These are phyloP conservation scores for Asclepias syriaca DNA, from an alignment of 257 asterid species.

Conservation along the genomic window DNA sequence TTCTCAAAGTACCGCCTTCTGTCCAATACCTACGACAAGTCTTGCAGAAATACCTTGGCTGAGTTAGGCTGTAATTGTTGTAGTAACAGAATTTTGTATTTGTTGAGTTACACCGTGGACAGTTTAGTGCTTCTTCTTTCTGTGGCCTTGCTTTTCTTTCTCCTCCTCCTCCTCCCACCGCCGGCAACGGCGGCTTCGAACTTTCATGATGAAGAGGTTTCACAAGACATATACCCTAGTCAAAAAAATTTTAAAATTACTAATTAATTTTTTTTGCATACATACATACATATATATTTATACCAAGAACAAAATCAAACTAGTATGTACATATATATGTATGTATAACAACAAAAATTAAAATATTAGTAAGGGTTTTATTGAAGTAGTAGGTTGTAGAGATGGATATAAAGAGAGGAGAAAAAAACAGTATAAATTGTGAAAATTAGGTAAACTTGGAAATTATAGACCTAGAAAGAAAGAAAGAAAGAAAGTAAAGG, in stretches of 20 bases:
- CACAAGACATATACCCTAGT: constrained; percentile 41
- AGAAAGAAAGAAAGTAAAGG: neutral
- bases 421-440: constrained; percentile 4
- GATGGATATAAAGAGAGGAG: neutral
- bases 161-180: no score
- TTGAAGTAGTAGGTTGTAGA: neutral
- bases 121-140: constrained; percentile 60
- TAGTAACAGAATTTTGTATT: constrained; percentile 89
- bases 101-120: constrained; percentile 77
- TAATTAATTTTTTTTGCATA: no score
- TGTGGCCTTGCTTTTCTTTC: constrained; percentile 65
- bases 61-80: constrained; percentile 77
- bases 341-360: constrained; percentile 16
- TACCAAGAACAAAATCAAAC: constrained; percentile 28
- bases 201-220: constrained; percentile 31
- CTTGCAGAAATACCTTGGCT: constrained; percentile 87
- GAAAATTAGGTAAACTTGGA: constrained; percentile 29
- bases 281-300: neutral
- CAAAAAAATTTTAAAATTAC: neutral
- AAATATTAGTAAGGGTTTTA: constrained; percentile 20
- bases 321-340: no score
- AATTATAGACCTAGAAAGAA: constrained; percentile 35
- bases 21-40: constrained; percentile 91
- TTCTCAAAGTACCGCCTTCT: constrained; percentile 69
- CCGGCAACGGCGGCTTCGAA: constrained; percentile 13